Evolutionary conservation across 2,329 filamentous ascomycete species (phyloP), one percentile per base, ranked within the genome.

Genomic region (Phialemonium atrogriseum): DNA sequence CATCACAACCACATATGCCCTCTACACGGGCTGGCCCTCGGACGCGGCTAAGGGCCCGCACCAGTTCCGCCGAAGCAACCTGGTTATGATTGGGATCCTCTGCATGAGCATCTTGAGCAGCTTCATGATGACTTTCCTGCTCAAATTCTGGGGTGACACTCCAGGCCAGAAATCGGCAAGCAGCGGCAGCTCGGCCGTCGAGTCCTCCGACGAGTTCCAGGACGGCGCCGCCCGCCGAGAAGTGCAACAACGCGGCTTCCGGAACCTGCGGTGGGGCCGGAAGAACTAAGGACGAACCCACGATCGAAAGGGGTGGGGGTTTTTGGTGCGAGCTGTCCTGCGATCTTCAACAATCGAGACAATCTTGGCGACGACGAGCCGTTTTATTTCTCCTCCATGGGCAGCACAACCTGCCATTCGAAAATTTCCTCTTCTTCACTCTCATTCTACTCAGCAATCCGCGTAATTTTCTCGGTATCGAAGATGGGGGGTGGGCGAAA

Each of bases 61-160:
- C 47, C 80, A 80, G 58, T 93, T 82, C 58, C 78, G 83, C 40
- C 80, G 79, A 54, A 93, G 85, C 59, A 94, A 93, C 56, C 62
- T 88, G 43, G 76, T 80, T 45, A 93, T 94, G 86, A 77, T 94
- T 36, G 87, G 80, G 3, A 94, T 94, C 34, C 59, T 94, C 13
- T 76, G 73, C 40, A 61, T 78, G 30, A 94, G 86, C 58, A 88
- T 94, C 30, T 42, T 80, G 4, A 81, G 80, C 46, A 80, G 80
- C 25, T 60, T 78, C 14, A 49, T 67, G 35, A 88, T 91, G 80
- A 73, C 76, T 30, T 47, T 77, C 12, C 55, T 85, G 35, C 58
- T 93, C 24, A 78, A 49, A 50, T 53, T 70, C 18, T 59, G 76
- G 36, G 75, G 73, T 13, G 73, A 74, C 43, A 50, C 63, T 23